phyloP scores from a whole-genome alignment of 1,284 basidiomycete species.

The Paramarasmius palmivorus region DNA sequence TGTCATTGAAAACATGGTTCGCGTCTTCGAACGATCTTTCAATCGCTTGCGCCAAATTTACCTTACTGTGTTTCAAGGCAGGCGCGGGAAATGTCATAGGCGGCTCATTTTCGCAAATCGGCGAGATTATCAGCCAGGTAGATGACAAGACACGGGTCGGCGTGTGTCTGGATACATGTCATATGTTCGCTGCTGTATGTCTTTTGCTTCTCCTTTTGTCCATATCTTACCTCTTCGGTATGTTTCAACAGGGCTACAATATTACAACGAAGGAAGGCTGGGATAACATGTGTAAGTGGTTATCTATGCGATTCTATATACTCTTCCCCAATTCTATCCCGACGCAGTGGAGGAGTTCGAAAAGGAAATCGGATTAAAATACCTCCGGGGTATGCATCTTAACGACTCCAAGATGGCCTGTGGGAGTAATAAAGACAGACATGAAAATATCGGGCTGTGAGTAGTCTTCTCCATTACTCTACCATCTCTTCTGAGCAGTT shows the following conservation, averaged over 20 bases:
- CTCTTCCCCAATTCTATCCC: too few relatives aligned
- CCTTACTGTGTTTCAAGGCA: conserved; percentile 61
- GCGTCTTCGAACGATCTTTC: conserved; percentile 15
- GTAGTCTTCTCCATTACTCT: conserved; percentile 24
- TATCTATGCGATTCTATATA: too few relatives aligned
- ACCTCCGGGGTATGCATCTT: conserved; percentile 80
- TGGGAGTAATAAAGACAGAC: conserved; percentile 72
- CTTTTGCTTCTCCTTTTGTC: not conserved
- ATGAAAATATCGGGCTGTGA: conserved; percentile 83
- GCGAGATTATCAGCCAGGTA: conserved; percentile 70
- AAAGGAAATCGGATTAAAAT: conserved; percentile 64
- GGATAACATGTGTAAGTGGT: conserved; percentile 48
- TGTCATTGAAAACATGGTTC: conserved; percentile 86
- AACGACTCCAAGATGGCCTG: conserved; percentile 79
- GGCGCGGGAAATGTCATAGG: conserved; percentile 83
- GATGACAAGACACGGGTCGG: conserved; percentile 77
- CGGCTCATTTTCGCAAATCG: conserved; percentile 68
- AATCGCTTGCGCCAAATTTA: not conserved
- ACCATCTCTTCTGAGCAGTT: not conserved
- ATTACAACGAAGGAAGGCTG: conserved; percentile 67
- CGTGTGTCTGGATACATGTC: conserved; percentile 88
- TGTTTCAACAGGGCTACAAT: conserved; percentile 66
- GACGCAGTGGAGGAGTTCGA: conserved; percentile 68
- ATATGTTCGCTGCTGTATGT: conserved; percentile 75
- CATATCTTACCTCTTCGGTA: not conserved